Conservation (phyloP, 345 rosid species). For the Dipteronia sinensis region DNA sequence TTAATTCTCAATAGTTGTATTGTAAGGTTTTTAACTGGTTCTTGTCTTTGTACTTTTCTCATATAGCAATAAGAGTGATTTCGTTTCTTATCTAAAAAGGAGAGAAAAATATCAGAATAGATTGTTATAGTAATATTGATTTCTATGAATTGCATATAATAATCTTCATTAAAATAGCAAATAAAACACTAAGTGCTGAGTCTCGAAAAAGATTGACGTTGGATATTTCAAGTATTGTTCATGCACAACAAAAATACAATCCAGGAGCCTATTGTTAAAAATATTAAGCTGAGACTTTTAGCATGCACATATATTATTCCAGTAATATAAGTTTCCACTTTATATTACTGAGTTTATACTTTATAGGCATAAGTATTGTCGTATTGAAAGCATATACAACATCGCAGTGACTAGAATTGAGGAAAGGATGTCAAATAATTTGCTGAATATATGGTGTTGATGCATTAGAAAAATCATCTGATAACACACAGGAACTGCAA, state of each 20-base stretch:
- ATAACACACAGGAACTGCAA: constrained; percentile 5
- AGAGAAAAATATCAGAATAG: not conserved
- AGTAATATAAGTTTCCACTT: not conserved
- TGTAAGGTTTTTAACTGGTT: not conserved
- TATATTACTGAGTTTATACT: not conserved
- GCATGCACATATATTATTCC: constrained; percentile 11
- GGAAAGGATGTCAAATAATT: constrained; percentile 4
- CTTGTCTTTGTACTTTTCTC: not conserved
- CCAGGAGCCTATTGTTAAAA: constrained; percentile 83
- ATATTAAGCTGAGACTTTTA: constrained; percentile 21
- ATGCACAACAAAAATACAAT: constrained; percentile 85
- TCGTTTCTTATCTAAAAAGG: not conserved
- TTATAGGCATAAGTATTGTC: not conserved
- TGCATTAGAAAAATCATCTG: constrained; percentile 5
- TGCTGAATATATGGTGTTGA: constrained; percentile 1
- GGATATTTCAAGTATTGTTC: constrained; percentile 82
- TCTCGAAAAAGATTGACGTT: constrained; percentile 47
- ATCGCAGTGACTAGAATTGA: not conserved
- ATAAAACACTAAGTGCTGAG: constrained; percentile 3
- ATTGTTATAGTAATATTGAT: not conserved
- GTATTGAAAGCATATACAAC: constrained; percentile 1
- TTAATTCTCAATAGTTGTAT: not conserved
- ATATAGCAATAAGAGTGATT: not conserved
- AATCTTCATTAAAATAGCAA: constrained; percentile 1
- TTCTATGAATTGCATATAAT: not conserved